phyloP scores from a whole-genome alignment of 1,284 basidiomycete species.

The Volvariella volvacea region DNA sequence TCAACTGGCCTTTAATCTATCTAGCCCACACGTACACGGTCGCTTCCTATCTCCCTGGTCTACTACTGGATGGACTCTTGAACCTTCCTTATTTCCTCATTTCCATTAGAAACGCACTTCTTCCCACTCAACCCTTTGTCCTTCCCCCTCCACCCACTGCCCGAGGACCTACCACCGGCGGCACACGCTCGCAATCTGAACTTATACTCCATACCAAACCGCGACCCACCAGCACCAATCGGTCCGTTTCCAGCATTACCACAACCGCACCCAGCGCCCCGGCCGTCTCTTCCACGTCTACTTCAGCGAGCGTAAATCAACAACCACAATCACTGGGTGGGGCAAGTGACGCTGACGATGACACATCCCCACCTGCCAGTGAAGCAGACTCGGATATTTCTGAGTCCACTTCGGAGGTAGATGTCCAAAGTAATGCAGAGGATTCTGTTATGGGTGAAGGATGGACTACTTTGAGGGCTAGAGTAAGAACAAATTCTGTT shows the following conservation, averaged over 20 bases:
- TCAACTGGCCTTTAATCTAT: conserved; percentile 6
- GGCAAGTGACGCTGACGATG: background rate
- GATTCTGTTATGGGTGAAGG: no score
- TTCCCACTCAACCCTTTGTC: conserved; percentile 40
- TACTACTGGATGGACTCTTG: conserved; percentile 58
- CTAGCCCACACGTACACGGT: conserved; percentile 59
- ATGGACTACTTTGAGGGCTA: no score
- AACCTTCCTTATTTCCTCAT: conserved; percentile 61
- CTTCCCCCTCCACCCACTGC: conserved; percentile 12
- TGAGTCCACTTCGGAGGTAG: no score
- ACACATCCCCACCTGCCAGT: no score
- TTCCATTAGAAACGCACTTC: conserved; percentile 50
- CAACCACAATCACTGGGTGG: background rate
- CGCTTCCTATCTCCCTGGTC: conserved; percentile 62
- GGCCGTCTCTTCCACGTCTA: no score
- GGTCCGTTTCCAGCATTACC: no score
- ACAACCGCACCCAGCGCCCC: no score
- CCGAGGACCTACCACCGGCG: conserved; percentile 2
- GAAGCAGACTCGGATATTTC: no score
- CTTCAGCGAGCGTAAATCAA: background rate
- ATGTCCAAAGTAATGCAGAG: no score
- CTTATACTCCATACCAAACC: background rate
- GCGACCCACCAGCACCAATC: no score
- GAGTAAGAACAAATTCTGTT: no score
- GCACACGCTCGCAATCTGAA: background rate